These are phyloP conservation scores for Candida pseudocylindracea DNA, from an alignment of 1,139 yeast species.

Conservation along the genomic window DNA sequence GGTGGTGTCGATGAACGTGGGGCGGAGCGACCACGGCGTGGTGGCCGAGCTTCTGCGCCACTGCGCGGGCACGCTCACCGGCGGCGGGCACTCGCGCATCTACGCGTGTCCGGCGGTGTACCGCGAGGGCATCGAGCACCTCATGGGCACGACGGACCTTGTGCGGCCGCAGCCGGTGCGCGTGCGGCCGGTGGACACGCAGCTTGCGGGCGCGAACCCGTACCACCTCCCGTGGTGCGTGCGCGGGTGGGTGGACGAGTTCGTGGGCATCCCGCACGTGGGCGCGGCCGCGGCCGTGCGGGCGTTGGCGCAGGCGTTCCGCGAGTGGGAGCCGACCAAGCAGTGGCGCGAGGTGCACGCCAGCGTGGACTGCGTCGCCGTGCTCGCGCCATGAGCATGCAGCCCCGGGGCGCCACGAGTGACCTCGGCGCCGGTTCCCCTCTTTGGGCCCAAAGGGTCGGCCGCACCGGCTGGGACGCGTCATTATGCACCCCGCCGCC, in stretches of 20 bases:
- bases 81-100: slow-evolving; percentile 60
- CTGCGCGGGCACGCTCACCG: slow-evolving; percentile 1
- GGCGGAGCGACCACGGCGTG: slow-evolving; percentile 54
- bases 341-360: too few relatives aligned
- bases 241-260: slow-evolving; percentile 22
- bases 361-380: too few relatives aligned
- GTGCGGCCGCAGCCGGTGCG: slow-evolving; percentile 11
- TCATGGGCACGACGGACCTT: slow-evolving; percentile 55
- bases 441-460: too few relatives aligned
- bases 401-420: too few relatives aligned
- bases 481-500: too few relatives aligned
- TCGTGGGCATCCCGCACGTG: too few relatives aligned
- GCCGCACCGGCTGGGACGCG: too few relatives aligned
- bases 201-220: slow-evolving; percentile 51
- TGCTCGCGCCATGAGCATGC: too few relatives aligned
- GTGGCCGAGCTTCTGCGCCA: slow-evolving; percentile 65
- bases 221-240: slow-evolving; percentile 83
- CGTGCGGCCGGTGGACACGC: slow-evolving; percentile 36
- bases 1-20: slow-evolving; percentile 50
- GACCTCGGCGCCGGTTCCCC: too few relatives aligned
- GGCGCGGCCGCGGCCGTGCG: too few relatives aligned
- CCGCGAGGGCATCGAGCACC: slow-evolving; percentile 52
- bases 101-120: slow-evolving; percentile 77
- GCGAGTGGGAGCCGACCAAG: too few relatives aligned
- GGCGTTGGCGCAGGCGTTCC: too few relatives aligned